Evolutionary conservation across 108 stramenopile species (phyloP).

Genomic region (Nannochloropsis gaditana): DNA sequence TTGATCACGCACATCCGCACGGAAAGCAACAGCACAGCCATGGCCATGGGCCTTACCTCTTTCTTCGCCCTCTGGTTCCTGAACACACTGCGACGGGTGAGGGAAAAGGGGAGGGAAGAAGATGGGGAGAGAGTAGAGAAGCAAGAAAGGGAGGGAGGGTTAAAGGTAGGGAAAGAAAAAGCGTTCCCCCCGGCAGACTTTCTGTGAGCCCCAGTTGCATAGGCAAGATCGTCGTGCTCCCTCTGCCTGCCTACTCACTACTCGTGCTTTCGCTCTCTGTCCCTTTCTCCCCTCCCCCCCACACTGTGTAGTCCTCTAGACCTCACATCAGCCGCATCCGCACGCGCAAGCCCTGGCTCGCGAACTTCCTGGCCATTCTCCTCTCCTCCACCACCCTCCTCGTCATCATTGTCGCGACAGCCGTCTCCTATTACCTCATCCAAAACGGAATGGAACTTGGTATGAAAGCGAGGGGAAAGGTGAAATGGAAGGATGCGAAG

Average conservation of each 20-base stretch:
- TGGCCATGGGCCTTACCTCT: not conserved
- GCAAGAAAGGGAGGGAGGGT: not conserved
- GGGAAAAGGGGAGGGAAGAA: not conserved
- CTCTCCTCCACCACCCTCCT: not conserved
- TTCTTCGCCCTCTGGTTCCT: not conserved
- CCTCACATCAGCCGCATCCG: not conserved
- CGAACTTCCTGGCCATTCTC: not conserved
- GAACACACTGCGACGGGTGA: not conserved
- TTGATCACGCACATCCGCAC: not conserved
- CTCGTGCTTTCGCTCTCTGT: not conserved
- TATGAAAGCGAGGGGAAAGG: not conserved
- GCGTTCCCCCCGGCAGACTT: not conserved
- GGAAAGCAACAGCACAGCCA: not conserved
- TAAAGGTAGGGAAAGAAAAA: too few species aligned
- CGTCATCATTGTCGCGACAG: not conserved
- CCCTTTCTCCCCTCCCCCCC: not conserved
- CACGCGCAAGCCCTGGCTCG: not conserved
- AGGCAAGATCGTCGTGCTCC: not conserved
- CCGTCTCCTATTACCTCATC: not conserved
- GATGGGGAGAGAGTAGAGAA: not conserved
- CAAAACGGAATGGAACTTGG: not conserved
- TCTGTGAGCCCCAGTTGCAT: not conserved
- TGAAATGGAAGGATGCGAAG: too few species aligned
- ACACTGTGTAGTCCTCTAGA: not conserved
- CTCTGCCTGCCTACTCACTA: not conserved